These are phyloP conservation scores for Talaromyces sp. DNA, from an alignment of 2,329 filamentous ascomycete species.

Conservation along the genomic window DNA sequence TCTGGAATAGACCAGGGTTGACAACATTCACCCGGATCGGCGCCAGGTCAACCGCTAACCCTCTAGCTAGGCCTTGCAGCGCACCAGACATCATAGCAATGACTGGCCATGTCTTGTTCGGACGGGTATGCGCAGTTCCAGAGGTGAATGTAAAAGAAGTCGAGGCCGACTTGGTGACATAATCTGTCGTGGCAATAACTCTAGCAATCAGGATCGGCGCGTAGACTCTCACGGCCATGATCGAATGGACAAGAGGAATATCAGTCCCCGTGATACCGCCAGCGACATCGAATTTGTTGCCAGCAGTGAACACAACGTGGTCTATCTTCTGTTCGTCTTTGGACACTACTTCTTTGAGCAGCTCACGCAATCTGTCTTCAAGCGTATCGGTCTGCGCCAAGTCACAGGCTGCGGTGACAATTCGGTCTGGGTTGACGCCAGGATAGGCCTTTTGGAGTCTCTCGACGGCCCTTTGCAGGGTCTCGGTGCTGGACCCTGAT, in stretches of 20 bases:
- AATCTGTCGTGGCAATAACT: slow-evolving; percentile 32
- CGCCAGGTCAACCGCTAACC: slow-evolving; percentile 57
- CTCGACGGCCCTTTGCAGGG: slow-evolving; percentile 36
- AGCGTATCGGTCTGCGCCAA: neutral
- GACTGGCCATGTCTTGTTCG: slow-evolving; percentile 26
- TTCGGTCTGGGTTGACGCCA: slow-evolving; percentile 31
- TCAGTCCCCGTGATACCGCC: slow-evolving; percentile 22
- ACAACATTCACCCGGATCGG: slow-evolving; percentile 62
- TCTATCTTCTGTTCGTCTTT: slow-evolving; percentile 33
- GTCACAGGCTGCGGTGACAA: slow-evolving; percentile 29
- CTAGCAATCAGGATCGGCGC: slow-evolving; percentile 48
- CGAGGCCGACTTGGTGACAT: slow-evolving; percentile 36
- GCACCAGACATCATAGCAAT: slow-evolving; percentile 21
- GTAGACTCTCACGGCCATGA: slow-evolving; percentile 28
- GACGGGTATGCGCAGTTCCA: slow-evolving; percentile 41
- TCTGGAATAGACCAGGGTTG: slow-evolving; percentile 50
- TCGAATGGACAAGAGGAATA: slow-evolving; percentile 13
- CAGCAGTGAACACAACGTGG: slow-evolving; percentile 56
- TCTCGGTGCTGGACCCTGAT: slow-evolving; percentile 39
- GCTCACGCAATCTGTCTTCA: slow-evolving; percentile 4
- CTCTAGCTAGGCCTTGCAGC: slow-evolving; percentile 19
- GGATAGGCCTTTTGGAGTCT: slow-evolving; percentile 42
- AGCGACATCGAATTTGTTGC: slow-evolving; percentile 37
- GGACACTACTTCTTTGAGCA: slow-evolving; percentile 9
- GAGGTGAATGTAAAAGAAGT: slow-evolving; percentile 53